Conservation (phyloP, 2,329 filamentous ascomycete genomes). For the Nannizziopsis barbatae region DNA sequence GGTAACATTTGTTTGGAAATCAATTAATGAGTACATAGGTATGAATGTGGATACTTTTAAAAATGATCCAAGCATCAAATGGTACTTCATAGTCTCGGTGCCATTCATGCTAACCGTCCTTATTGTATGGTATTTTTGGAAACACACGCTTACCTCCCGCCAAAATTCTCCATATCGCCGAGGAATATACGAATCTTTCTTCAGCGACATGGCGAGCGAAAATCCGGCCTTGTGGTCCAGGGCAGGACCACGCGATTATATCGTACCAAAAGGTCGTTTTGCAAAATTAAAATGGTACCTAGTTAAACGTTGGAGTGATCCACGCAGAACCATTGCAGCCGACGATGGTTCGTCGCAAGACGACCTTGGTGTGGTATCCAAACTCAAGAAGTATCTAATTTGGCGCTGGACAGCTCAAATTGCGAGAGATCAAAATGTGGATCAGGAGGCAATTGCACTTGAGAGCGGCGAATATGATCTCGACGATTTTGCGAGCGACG, state of each 20-base stretch:
- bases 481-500: slow-evolving; percentile 13
- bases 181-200: slow-evolving; percentile 43
- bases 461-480: slow-evolving; percentile 13
- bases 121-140: slow-evolving; percentile 39
- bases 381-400: slow-evolving; percentile 31
- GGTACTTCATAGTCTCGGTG: slow-evolving; percentile 40
- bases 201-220: slow-evolving; percentile 36
- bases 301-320: slow-evolving; percentile 37
- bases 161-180: slow-evolving; percentile 38
- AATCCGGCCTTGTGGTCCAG: slow-evolving; percentile 41
- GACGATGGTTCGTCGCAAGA: slow-evolving; percentile 20
- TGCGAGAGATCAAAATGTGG: not conserved
- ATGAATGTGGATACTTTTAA: slow-evolving; percentile 43
- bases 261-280: slow-evolving; percentile 32
- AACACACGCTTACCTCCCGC: slow-evolving; percentile 34
- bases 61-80: slow-evolving; percentile 36
- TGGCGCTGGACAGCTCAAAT: slow-evolving; percentile 34
- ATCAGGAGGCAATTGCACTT: slow-evolving; percentile 9
- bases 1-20: not conserved
- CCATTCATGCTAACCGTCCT: slow-evolving; percentile 40
- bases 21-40: slow-evolving; percentile 25
- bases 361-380: slow-evolving; percentile 32
- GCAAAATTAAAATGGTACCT: slow-evolving; percentile 39
- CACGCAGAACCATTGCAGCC: slow-evolving; percentile 31
- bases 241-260: slow-evolving; percentile 33